Conservation (phyloP, 2,329 filamentous ascomycete genomes). For the Lachnellula willkommii region DNA sequence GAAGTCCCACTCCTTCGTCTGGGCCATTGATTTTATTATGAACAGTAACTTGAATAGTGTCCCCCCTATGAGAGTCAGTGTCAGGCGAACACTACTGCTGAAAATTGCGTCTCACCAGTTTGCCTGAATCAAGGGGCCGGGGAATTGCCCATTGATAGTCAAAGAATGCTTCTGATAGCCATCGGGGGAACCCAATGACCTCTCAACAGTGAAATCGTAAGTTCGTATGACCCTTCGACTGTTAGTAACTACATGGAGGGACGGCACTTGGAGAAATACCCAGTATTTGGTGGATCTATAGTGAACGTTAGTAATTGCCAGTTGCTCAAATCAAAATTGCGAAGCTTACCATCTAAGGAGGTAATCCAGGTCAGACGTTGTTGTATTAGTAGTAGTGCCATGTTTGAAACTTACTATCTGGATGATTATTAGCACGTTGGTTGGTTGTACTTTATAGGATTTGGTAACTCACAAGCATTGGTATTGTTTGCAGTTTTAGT, state of each 20-base stretch:
- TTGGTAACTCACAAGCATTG: constrained; percentile 27
- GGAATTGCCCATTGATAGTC: constrained; percentile 32
- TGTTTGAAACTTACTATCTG: constrained; percentile 9
- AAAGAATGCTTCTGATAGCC: constrained; percentile 48
- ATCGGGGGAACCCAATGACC: constrained; percentile 32
- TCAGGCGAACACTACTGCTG: background rate
- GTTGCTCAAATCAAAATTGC: background rate
- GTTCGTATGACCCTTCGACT: constrained; percentile 31
- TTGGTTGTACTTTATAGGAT: background rate
- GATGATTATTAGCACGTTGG: background rate
- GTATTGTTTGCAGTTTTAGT: constrained; percentile 35
- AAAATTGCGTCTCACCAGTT: constrained; percentile 24
- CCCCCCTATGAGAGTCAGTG: constrained; percentile 20
- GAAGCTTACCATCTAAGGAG: constrained; percentile 6
- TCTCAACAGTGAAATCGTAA: constrained; percentile 27
- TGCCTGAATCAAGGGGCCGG: constrained; percentile 32
- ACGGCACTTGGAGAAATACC: background rate
- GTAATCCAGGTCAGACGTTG: background rate
- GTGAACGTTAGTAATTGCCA: background rate
- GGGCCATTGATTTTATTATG: constrained; percentile 57
- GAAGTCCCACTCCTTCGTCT: constrained; percentile 32
- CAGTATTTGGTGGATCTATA: constrained; percentile 12
- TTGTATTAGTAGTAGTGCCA: background rate
- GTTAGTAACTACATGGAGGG: background rate
- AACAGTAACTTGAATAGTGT: constrained; percentile 55